Evolutionary conservation across 148 eudicot genomes (phyloP).

Genomic region (Rhododendron williamsianum): DNA sequence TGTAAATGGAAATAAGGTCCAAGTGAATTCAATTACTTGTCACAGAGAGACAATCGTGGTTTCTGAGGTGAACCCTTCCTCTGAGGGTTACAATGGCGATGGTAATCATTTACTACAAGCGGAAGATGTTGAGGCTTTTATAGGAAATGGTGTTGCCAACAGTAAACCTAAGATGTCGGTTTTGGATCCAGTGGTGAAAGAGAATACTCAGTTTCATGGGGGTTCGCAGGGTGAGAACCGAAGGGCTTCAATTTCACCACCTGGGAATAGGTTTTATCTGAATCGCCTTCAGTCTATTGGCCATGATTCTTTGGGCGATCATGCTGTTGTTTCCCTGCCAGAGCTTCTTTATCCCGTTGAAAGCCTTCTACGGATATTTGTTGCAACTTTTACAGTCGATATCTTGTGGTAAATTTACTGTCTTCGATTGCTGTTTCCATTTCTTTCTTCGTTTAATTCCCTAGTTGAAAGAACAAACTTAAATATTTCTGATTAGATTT

Average conservation of each 20-base stretch:
- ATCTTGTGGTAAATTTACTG: constrained; percentile 55
- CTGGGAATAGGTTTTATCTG: constrained; percentile 68
- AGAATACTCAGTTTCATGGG: constrained; percentile 10
- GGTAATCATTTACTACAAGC: constrained; percentile 9
- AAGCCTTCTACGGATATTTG: constrained; percentile 54
- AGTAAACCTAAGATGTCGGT: not conserved
- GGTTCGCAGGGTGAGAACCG: constrained; percentile 18
- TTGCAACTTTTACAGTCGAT: constrained; percentile 86
- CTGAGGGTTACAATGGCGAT: not conserved
- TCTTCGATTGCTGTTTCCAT: not conserved
- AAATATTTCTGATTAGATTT: too few species aligned
- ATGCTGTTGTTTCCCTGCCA: constrained; percentile 54
- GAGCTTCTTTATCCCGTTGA: constrained; percentile 73
- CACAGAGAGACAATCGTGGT: constrained; percentile 21
- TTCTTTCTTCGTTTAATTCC: not conserved
- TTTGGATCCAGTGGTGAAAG: constrained; percentile 15
- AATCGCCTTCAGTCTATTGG: constrained; percentile 57
- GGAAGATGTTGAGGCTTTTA: constrained; percentile 6
- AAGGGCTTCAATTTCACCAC: constrained; percentile 36
- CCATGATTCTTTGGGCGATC: constrained; percentile 28
- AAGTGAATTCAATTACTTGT: constrained; percentile 12
- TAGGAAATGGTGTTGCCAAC: constrained; percentile 8
- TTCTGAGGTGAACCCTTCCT: constrained; percentile 15
- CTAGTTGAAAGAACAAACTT: not conserved
- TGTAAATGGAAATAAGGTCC: constrained; percentile 14